These are phyloP conservation scores for Styphnolobium japonicum DNA, from an alignment of 306 rosid genomes.

Conservation along the genomic window DNA sequence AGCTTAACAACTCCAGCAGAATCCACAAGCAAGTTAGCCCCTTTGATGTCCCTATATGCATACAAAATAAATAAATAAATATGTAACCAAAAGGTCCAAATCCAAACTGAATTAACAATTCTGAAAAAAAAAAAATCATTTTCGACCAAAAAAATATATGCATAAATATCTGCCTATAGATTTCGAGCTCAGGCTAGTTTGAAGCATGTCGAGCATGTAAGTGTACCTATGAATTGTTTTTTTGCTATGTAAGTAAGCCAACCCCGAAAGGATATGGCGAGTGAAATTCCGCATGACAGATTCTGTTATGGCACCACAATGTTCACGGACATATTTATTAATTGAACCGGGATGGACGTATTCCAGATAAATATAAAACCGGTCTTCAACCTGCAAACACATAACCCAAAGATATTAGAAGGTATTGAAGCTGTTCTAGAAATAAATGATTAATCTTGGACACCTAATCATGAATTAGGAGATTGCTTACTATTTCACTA, in stretches of 20 bases:
- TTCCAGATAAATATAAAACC: slow-evolving; percentile 79
- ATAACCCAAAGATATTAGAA: slow-evolving; percentile 2
- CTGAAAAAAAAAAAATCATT: neutral
- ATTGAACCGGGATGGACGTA: slow-evolving; percentile 92
- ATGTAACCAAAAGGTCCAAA: neutral
- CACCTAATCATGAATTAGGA: slow-evolving; percentile 9
- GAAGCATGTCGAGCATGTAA: slow-evolving; percentile 2
- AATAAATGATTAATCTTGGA: slow-evolving; percentile 9
- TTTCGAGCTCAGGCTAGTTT: slow-evolving; percentile 12
- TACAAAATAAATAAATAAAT: neutral
- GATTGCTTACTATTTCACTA: slow-evolving; percentile 72
- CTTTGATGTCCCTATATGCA: slow-evolving; percentile 76
- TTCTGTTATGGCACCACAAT: slow-evolving; percentile 89
- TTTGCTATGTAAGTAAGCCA: slow-evolving; percentile 85
- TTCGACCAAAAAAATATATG: neutral
- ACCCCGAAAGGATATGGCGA: slow-evolving; percentile 81
- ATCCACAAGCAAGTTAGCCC: slow-evolving; percentile 92
- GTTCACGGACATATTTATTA: slow-evolving; percentile 78
- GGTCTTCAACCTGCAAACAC: slow-evolving; percentile 60
- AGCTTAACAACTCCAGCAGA: slow-evolving; percentile 83
- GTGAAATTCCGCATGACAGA: slow-evolving; percentile 82
- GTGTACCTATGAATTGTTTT: slow-evolving; percentile 84
- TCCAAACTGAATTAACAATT: neutral
- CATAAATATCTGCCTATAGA: neutral
- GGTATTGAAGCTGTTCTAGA: neutral